Base-by-base conservation (phyloP, 768 basidiomycete genomes). In the Kwoniella europaea region DNA sequence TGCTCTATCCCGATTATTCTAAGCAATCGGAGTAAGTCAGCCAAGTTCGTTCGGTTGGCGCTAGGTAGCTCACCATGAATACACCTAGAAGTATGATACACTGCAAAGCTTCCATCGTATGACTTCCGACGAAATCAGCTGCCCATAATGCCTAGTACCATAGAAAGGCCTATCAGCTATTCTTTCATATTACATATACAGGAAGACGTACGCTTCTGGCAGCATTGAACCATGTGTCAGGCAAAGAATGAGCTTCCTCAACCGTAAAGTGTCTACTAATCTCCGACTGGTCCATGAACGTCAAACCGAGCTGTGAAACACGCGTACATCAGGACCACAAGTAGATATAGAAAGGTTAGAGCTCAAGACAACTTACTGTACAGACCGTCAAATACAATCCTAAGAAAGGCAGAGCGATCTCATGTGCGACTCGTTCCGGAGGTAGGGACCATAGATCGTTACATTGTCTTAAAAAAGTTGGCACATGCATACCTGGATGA, bases 1-100 rank as follows among this genome's bases (percentile, higher is more conserved):
- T 2, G 81, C 82, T 15, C 84, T 69, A 74, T 84, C 84, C 57
- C 80, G 77, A 67, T 83, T 84, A 70, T 82, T 84, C 83, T 84
- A 53, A 46, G 29, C 10, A 58, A 6, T 3, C 22, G 20, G 10
- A 24, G 4, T 24, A 53, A 15, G 54, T 52, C 18, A 12, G 6
- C 22, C 7, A 12, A 42, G 10, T 10, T 12, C 43, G 13, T 41
- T 22, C 16, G 18, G 55, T 1, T 7, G 7, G 16, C 35, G 22
- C 6, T 7, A n/a, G 12, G n/a, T 27, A 53, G 71, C 78, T 35
- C 22, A 84, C 83, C 72, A 84, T 72, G 63, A 82, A 82, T 2
- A 84, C 76, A 20, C 81, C 76, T 18, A 81, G 58, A 12, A 84
- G 63, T 2, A 83, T 72, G 22, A 83, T 71, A 54, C 71, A 75